Evolutionary conservation across 106 monocot species (phyloP).

Genomic region (Acorus calamus): DNA sequence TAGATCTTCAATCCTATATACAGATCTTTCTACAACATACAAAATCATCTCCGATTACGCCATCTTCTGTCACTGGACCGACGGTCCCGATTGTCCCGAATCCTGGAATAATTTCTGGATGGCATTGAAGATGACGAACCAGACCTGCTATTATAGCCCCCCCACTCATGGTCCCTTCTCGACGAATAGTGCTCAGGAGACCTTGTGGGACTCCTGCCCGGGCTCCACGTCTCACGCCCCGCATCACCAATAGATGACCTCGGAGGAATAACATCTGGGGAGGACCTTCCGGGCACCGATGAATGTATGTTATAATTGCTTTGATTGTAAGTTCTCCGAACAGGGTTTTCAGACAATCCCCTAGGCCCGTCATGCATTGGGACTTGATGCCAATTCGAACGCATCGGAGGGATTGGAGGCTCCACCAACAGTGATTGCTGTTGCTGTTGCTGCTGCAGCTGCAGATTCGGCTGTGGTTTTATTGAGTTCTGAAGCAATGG

Average conservation of each 20-base stretch:
- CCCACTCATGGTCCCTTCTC: slow-evolving; percentile 12
- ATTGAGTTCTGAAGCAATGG: neutral
- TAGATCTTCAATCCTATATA: too few species aligned
- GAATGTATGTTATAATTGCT: too few species aligned
- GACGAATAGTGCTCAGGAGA: slow-evolving; percentile 3
- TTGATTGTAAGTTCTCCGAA: too few species aligned
- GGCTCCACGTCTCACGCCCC: slow-evolving; percentile 19
- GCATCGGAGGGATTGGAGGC: neutral
- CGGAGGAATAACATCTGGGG: too few species aligned
- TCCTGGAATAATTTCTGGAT: neutral
- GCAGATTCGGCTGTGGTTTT: neutral
- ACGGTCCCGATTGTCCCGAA: slow-evolving; percentile 8
- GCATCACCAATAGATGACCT: neutral
- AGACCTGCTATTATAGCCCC: neutral
- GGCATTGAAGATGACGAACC: slow-evolving; percentile 5
- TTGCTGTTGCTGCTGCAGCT: too few species aligned
- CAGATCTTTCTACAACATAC: neutral
- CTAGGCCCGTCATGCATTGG: too few species aligned
- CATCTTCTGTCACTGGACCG: slow-evolving; percentile 12
- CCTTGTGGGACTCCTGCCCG: slow-evolving; percentile 1
- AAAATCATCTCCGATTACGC: slow-evolving; percentile 15
- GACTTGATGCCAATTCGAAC: too few species aligned
- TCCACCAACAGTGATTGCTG: neutral
- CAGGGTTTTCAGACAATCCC: too few species aligned
- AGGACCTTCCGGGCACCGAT: too few species aligned